Percentiles rank a stretch among this genome's conserved stretches.
Conservation (phyloP, 352 stramenopile species). For the Phytophthora podocarpi region DNA sequence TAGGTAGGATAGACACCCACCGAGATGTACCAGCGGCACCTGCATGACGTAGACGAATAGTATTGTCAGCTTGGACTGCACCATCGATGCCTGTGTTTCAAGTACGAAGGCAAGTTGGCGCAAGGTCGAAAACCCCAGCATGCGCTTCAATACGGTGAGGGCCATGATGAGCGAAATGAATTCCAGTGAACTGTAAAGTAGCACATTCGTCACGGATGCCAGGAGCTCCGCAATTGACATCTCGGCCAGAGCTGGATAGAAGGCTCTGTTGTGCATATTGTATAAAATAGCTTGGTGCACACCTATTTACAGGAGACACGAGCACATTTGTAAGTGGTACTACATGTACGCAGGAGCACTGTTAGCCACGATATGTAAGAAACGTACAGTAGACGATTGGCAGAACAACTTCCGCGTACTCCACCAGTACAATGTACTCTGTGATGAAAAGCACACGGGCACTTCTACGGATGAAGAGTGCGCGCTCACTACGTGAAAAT, state of each 20-base stretch:
- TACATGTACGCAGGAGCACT: too few relatives aligned
- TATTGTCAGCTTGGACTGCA: constrained; percentile 35
- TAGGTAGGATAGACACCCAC: constrained; percentile 8
- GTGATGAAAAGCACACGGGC: constrained; percentile 40
- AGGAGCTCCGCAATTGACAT: constrained; percentile 8
- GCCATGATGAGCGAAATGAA: constrained; percentile 16
- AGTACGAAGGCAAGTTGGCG: constrained; percentile 45
- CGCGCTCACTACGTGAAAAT: constrained; percentile 19
- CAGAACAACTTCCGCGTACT: constrained; percentile 45
- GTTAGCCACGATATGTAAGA: too few relatives aligned
- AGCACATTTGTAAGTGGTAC: too few relatives aligned
- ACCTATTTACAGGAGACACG: too few relatives aligned
- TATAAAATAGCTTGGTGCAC: constrained; percentile 15
- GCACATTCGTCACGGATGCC: constrained; percentile 17
- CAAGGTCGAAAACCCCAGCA: constrained; percentile 22
- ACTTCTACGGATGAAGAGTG: constrained; percentile 32
- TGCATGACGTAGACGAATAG: constrained; percentile 45
- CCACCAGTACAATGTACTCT: constrained; percentile 49
- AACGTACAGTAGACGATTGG: constrained; percentile 40
- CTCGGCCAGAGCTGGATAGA: constrained; percentile 13
- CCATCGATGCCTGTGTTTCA: constrained; percentile 19
- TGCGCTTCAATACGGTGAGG: constrained; percentile 13
- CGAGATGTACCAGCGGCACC: constrained; percentile 32
- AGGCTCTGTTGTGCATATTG: constrained; percentile 32
- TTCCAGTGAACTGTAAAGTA: constrained; percentile 28